Evolutionary conservation across 2,329 filamentous ascomycete genomes (phyloP), one percentile per base, ranked within the genome.

Genomic region (Davidsoniella eucalypti): DNA sequence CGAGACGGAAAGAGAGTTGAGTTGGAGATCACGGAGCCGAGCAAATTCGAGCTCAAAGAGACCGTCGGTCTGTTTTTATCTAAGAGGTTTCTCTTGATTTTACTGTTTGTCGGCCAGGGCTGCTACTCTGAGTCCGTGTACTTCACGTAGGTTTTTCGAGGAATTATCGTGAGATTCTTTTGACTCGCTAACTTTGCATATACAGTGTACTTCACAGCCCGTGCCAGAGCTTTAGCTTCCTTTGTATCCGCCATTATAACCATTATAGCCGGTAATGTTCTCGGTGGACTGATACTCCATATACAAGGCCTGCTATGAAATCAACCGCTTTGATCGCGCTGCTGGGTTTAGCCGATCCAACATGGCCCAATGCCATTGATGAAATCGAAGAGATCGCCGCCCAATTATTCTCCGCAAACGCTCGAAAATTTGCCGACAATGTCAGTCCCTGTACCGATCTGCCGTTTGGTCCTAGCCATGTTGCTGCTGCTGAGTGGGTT

Each of bases 41-140:
- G 75, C 0, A 71, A 68, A 63, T 64, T 63, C 14, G 82, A 86
- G 61, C 63, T 86, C 21, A 75, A 73, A 54, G 67, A 68, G 2
- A 83, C 75, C 1, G 65, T 68, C 0, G 73, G 68, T 51, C 64
- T 78, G 0, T 83, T 85, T 55, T 63, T 79, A 26, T 75, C 67
- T 2, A 75, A 69, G 41, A 71, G 72, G 26, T 84, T 83, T 52
- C 62, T 86, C 1, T 65, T 84, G 1, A 68, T 84, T 1, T 10
- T 85, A 2, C 69, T 80, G 0, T 75, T 82, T 55, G 85, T 87
- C 38, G 78, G 78, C 1, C 79, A 85, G 55, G 78, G 78, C 0
- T 81, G 84, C 0, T 87, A 82, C 58, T 66, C 78, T 0, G 82
- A 87, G 59, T 77, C 82, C 0, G 80, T 86, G 0, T 83, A 80